These are phyloP conservation scores for Magnusiomyces suaveolens DNA, from an alignment of 1,139 yeast species.

Conservation along the genomic window DNA sequence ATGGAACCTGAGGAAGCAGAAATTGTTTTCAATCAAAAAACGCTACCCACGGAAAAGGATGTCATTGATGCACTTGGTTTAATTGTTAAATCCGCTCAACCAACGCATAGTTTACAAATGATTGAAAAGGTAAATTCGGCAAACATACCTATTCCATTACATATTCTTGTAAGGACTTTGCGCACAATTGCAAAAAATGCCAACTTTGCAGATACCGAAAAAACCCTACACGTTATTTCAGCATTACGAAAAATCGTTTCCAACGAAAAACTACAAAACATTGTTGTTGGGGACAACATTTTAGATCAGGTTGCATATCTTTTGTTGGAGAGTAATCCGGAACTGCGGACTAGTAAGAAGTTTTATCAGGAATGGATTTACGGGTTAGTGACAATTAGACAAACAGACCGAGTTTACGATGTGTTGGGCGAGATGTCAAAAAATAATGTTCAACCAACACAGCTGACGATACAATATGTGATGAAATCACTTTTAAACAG, in stretches of 20 bases:
- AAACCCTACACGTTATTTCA: background rate
- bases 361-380: slow-evolving; percentile 26
- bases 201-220: slow-evolving; percentile 1
- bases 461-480: slow-evolving; percentile 17
- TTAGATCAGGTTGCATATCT: slow-evolving; percentile 4
- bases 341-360: slow-evolving; percentile 19
- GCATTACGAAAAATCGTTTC: background rate
- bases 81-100: slow-evolving; percentile 7
- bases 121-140: slow-evolving; percentile 17
- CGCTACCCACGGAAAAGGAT: slow-evolving; percentile 15
- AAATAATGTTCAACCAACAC: slow-evolving; percentile 18
- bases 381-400: slow-evolving; percentile 22
- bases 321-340: slow-evolving; percentile 17
- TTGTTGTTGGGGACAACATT: slow-evolving; percentile 4
- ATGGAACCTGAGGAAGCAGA: slow-evolving; percentile 18
- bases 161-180: slow-evolving; percentile 16
- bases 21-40: slow-evolving; percentile 16
- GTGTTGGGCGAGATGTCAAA: background rate
- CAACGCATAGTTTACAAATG: slow-evolving; percentile 6
- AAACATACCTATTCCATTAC: slow-evolving; percentile 17
- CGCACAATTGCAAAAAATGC: slow-evolving; percentile 17
- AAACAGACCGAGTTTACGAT: slow-evolving; percentile 13
- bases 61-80: slow-evolving; percentile 15
- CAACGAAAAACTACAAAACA: background rate
- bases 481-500: slow-evolving; percentile 20